Conservation (phyloP, 148 eudicot genomes). For the Chenopodium suecicum region DNA sequence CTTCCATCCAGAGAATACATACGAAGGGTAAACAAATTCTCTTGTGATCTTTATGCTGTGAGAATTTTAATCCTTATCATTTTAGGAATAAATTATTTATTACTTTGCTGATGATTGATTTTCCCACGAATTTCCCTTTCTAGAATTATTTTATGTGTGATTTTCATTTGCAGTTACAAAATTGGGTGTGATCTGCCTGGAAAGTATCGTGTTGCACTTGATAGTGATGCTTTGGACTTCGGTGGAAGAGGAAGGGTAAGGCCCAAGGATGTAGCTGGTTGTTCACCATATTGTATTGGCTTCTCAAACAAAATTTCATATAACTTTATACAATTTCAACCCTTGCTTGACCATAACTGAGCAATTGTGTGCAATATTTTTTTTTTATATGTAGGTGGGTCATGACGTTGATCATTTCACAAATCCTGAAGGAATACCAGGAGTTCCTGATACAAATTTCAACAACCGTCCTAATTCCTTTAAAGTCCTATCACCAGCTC, state of each 20-base stretch:
- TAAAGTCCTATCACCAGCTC: conserved; percentile 85
- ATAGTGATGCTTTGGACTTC: conserved; percentile 90
- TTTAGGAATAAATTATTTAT: not conserved
- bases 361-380: not conserved
- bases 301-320: not conserved
- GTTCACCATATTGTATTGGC: not conserved
- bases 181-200: conserved; percentile 99
- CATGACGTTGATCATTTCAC: conserved; percentile 95
- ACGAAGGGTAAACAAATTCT: conserved; percentile 63
- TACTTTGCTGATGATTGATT: not conserved
- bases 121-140: not conserved
- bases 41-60: not conserved
- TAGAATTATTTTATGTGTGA: not conserved
- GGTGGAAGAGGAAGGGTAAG: conserved; percentile 98
- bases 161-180: conserved; percentile 58
- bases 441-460: conserved; percentile 92
- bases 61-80: not conserved
- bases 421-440: conserved; percentile 89
- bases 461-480: conserved; percentile 97
- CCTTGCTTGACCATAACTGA: not conserved
- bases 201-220: conserved; percentile 90
- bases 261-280: not conserved
- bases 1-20: conserved; percentile 82
- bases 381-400: conserved; percentile 54
- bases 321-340: not conserved